phyloP scores from a whole-genome alignment of 148 eudicot genomes.

The Silene uniflora region DNA sequence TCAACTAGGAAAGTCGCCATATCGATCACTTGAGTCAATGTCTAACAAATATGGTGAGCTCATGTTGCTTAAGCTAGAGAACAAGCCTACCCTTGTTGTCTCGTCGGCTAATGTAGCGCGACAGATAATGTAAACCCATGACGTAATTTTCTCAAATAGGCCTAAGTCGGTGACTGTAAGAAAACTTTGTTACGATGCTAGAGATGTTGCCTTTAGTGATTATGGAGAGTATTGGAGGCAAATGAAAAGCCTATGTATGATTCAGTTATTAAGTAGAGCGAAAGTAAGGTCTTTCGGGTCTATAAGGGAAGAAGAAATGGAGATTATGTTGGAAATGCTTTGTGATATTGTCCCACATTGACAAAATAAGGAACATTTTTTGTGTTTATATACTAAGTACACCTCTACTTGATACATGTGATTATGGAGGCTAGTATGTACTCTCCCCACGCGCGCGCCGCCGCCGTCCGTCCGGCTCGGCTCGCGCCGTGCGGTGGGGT shows the following conservation, averaged over 20 bases:
- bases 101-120: conserved; percentile 27
- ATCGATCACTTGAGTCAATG: conserved; percentile 34
- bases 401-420: no score
- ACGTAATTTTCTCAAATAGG: conserved; percentile 34
- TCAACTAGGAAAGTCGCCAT: conserved; percentile 38
- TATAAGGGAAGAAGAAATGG: conserved; percentile 49
- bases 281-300: conserved; percentile 39
- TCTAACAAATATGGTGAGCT: conserved; percentile 37
- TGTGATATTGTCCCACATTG: no score
- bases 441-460: no score
- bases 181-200: conserved; percentile 17
- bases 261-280: conserved; percentile 39
- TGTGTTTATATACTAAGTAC: no score
- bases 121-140: conserved; percentile 50
- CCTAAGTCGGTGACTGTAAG: neutral
- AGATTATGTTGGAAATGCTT: conserved; percentile 25
- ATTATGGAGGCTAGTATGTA: no score
- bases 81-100: conserved; percentile 31
- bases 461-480: no score
- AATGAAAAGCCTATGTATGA: conserved; percentile 28
- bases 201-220: conserved; percentile 23
- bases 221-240: conserved; percentile 40
- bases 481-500: no score
- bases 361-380: no score
- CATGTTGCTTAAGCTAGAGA: conserved; percentile 52